Conservation (phyloP, 2,329 filamentous ascomycete species). For the Penicillium aurantiogriseum region DNA sequence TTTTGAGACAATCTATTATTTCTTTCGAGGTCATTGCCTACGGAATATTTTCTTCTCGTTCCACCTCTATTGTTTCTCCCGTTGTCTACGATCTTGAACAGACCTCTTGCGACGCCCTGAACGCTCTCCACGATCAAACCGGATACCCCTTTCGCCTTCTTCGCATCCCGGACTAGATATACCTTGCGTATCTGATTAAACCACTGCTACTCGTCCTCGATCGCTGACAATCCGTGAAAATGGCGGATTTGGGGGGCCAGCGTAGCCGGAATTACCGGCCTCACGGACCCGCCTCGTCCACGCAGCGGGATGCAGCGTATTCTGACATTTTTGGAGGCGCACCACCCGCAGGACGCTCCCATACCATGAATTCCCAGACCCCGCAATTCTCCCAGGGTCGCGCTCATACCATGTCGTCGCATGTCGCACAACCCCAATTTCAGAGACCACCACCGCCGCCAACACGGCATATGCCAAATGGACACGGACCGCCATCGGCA, state of each 20-base stretch:
- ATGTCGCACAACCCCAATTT: constrained; percentile 45
- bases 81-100: constrained; percentile 35
- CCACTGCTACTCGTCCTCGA: background rate
- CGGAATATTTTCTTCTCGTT: constrained; percentile 14
- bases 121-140: constrained; percentile 35
- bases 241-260: constrained; percentile 65
- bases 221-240: constrained; percentile 30
- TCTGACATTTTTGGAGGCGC: constrained; percentile 91
- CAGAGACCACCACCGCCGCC: constrained; percentile 44
- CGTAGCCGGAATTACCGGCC: constrained; percentile 60
- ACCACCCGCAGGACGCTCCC: constrained; percentile 82
- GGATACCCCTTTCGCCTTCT: constrained; percentile 22
- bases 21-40: constrained; percentile 19
- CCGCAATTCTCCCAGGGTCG: constrained; percentile 63
- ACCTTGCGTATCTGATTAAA: constrained; percentile 6
- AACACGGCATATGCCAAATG: constrained; percentile 46
- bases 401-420: constrained; percentile 74
- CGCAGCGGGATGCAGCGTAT: constrained; percentile 89
- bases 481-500: constrained; percentile 43
- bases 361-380: constrained; percentile 87
- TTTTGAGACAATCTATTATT: constrained; percentile 16
- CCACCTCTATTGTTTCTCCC: constrained; percentile 21
- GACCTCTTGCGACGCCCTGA: constrained; percentile 34
- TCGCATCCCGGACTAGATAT: constrained; percentile 7
- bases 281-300: constrained; percentile 54